These are phyloP conservation scores for Furcasterigmium furcatum DNA, from an alignment of 2,329 filamentous ascomycete species.

Conservation along the genomic window DNA sequence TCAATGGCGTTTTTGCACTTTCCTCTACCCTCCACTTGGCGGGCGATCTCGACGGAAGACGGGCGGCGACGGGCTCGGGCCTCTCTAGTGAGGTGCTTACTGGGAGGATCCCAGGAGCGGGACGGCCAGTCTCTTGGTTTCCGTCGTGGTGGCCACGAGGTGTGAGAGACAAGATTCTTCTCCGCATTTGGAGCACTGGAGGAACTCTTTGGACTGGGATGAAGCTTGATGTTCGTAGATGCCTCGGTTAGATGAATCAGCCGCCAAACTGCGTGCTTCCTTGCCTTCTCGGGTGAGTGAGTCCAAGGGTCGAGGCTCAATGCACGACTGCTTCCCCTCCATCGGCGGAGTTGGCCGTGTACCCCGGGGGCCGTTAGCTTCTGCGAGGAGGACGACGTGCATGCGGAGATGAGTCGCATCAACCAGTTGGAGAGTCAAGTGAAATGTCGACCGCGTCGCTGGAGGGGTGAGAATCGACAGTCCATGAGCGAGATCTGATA, in stretches of 20 bases:
- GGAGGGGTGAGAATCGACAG: neutral
- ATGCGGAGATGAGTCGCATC: neutral
- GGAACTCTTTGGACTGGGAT: no score
- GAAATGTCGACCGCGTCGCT: no score
- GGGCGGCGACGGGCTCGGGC: neutral
- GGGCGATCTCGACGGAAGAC: neutral
- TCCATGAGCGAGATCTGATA: neutral
- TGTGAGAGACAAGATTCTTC: neutral
- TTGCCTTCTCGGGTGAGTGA: neutral
- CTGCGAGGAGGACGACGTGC: neutral
- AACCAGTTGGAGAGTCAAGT: neutral
- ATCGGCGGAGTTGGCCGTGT: neutral
- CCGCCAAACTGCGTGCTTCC: neutral
- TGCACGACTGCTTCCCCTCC: no score
- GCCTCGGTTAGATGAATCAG: no score
- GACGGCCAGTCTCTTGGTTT: neutral
- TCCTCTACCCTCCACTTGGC: neutral
- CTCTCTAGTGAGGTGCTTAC: constrained; percentile 1
- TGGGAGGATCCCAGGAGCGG: neutral
- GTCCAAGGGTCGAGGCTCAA: no score
- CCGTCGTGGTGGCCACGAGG: constrained; percentile 1
- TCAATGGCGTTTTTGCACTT: neutral
- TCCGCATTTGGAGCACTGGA: no score
- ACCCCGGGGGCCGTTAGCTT: neutral
- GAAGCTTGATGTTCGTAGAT: no score